Conservation (phyloP, 75 land plant species). For the Sequoia sempervirens region DNA sequence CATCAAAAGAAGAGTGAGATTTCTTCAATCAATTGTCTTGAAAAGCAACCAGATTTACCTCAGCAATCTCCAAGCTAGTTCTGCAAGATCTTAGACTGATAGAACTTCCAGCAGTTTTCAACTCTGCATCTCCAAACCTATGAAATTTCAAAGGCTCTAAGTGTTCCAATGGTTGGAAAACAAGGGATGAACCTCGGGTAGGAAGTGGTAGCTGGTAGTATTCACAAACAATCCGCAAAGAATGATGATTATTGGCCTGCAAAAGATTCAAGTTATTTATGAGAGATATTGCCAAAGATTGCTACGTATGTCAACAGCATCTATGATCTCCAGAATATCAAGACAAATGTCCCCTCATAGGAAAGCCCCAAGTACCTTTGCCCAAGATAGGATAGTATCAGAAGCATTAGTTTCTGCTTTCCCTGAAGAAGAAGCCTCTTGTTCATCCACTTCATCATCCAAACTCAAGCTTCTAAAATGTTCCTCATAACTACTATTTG, state of each 20-base stretch:
- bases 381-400: constrained; percentile 63
- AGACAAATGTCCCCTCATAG: background rate
- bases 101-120: constrained; percentile 59
- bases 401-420: constrained; percentile 60
- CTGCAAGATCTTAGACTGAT: constrained; percentile 54
- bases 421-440: constrained; percentile 67
- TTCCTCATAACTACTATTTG: constrained; percentile 14
- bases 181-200: constrained; percentile 55
- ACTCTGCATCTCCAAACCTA: constrained; percentile 47
- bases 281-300: background rate
- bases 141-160: constrained; percentile 69
- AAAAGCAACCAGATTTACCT: constrained; percentile 39
- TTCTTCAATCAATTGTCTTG: background rate
- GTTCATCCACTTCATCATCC: constrained; percentile 59
- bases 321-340: background rate
- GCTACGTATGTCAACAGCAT: background rate
- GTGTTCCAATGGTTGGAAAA: constrained; percentile 76
- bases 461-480: constrained; percentile 28
- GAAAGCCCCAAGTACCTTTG: constrained; percentile 52
- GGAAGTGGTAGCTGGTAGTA: constrained; percentile 67
- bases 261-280: background rate
- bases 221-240: constrained; percentile 69
- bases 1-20: background rate
- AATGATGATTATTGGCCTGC: constrained; percentile 50
- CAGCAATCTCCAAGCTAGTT: constrained; percentile 73